Conservation (phyloP, 768 basidiomycete species). For the Podaxis sp. region DNA sequence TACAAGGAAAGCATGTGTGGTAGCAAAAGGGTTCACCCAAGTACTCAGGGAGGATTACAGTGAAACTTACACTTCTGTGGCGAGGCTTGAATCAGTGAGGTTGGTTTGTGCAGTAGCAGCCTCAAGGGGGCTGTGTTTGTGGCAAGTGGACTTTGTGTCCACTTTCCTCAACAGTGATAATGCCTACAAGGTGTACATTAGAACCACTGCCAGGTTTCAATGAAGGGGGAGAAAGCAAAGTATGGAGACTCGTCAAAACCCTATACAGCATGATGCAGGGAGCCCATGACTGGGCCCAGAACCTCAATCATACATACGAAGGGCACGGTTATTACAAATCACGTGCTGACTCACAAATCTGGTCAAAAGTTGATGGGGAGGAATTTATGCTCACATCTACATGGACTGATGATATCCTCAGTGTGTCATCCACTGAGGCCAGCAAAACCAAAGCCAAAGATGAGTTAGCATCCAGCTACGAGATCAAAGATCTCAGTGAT, state of each 20-base stretch:
- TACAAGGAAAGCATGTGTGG: constrained; percentile 36
- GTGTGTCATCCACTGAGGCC: too few species aligned
- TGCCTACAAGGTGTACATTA: not conserved
- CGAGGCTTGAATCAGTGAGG: constrained; percentile 12
- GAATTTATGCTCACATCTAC: too few species aligned
- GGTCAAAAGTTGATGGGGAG: too few species aligned
- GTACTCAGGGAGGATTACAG: constrained; percentile 31
- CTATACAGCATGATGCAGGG: not conserved
- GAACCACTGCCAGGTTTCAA: not conserved
- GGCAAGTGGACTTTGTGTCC: too few species aligned
- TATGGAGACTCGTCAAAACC: not conserved
- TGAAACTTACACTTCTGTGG: constrained; percentile 18
- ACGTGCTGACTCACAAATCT: too few species aligned
- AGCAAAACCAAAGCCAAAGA: too few species aligned
- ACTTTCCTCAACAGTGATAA: too few species aligned
- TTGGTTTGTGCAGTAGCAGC: too few species aligned
- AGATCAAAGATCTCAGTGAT: too few species aligned
- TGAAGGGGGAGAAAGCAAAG: not conserved
- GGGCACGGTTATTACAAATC: too few species aligned
- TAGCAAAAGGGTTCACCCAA: constrained; percentile 41
- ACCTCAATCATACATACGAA: not conserved
- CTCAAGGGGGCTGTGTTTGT: too few species aligned
- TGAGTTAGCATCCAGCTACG: too few species aligned
- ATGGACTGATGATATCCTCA: not conserved
- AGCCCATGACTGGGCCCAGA: not conserved